Conservation (phyloP, 768 basidiomycete species). For the Hygrophorus russula region DNA sequence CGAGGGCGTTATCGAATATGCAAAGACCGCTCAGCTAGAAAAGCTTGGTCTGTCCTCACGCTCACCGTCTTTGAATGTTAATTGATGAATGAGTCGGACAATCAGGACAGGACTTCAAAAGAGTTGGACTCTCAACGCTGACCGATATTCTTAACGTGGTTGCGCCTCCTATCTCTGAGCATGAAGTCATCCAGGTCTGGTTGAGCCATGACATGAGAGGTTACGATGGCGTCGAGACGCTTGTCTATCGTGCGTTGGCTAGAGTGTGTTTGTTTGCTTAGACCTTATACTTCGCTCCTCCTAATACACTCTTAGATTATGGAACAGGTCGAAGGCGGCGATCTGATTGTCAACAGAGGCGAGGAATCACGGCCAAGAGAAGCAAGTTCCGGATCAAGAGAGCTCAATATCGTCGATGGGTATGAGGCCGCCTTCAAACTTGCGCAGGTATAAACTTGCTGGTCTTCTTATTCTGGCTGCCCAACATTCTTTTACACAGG, state of each 20-base stretch:
- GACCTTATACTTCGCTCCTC: not conserved
- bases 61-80: not conserved
- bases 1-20: conserved; percentile 77
- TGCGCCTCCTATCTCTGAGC: conserved; percentile 95
- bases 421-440: conserved; percentile 78
- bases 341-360: conserved; percentile 79
- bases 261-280: conserved; percentile 40
- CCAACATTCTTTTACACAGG: conserved; percentile 32
- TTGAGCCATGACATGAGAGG: conserved; percentile 94
- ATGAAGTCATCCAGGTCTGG: conserved; percentile 96
- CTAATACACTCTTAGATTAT: conserved; percentile 49
- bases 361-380: conserved; percentile 67
- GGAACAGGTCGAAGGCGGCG: conserved; percentile 91
- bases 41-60: conserved; percentile 55
- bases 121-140: conserved; percentile 79
- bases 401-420: conserved; percentile 76
- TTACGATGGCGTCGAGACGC: conserved; percentile 87
- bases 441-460: conserved; percentile 48
- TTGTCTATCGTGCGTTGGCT: conserved; percentile 83
- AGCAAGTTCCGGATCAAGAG: conserved; percentile 35
- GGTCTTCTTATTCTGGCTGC: conserved; percentile 3
- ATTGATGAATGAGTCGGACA: conserved; percentile 4
- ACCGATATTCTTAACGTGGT: conserved; percentile 92
- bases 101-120: conserved; percentile 84
- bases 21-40: conserved; percentile 82